phyloP scores from a whole-genome alignment of 306 rosid genomes.

The Geum urbanum region DNA sequence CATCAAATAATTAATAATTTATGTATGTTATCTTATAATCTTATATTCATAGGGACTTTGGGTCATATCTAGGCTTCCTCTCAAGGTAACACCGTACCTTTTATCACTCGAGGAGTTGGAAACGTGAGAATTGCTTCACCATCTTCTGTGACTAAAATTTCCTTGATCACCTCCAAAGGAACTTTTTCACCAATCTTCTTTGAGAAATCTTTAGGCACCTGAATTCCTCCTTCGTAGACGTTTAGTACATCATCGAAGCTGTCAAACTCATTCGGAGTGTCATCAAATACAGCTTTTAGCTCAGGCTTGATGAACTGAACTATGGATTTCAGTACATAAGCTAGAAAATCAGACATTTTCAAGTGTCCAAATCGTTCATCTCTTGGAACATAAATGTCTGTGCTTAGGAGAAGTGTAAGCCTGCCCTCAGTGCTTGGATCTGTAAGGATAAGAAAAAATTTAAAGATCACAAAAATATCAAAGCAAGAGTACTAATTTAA shows the following conservation, averaged over 20 bases:
- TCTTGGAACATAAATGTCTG: conserved; percentile 75
- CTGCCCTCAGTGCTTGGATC: conserved; percentile 62
- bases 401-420: conserved; percentile 37
- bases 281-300: conserved; percentile 46
- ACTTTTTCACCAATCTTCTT: conserved; percentile 38
- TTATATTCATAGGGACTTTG: no score
- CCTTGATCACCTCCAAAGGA: conserved; percentile 56
- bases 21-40: no score
- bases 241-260: conserved; percentile 49
- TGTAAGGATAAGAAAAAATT: conserved; percentile 15
- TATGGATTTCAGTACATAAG: conserved; percentile 53
- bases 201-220: conserved; percentile 42
- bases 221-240: conserved; percentile 71
- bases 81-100: conserved; percentile 37
- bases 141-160: conserved; percentile 43
- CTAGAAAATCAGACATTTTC: conserved; percentile 79
- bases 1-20: no score
- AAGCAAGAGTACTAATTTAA: no score
- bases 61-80: no score
- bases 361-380: conserved; percentile 81
- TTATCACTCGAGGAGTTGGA: conserved; percentile 71
- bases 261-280: conserved; percentile 69
- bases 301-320: conserved; percentile 57
- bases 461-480: no score
- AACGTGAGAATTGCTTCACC: conserved; percentile 48